A percentile compares a stretch with the other conserved stretches of the same genome.
These are phyloP conservation scores for Lachnellula subtilissima DNA, from an alignment of 2,329 filamentous ascomycete genomes.

Conservation along the genomic window DNA sequence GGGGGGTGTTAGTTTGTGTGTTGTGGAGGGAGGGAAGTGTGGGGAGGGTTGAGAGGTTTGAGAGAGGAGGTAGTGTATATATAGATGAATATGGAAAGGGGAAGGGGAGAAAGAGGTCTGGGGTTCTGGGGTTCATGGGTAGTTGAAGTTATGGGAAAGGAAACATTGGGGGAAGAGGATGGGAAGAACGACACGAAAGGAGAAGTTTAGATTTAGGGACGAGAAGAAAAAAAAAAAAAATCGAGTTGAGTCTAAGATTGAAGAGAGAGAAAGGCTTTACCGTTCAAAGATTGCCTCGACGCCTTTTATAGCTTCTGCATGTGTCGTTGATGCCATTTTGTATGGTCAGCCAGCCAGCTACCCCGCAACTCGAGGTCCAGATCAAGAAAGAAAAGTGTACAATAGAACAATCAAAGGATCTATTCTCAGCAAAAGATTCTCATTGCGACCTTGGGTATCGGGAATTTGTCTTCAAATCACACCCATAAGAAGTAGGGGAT, in stretches of 20 bases:
- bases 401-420: not conserved
- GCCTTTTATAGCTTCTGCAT: constrained; percentile 22
- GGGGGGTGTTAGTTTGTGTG: not conserved
- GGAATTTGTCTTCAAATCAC: not conserved
- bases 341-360: not conserved
- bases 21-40: no score
- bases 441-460: not conserved
- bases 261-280: constrained; percentile 12
- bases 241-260: not conserved
- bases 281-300: constrained; percentile 28
- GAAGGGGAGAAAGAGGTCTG: not conserved
- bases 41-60: no score
- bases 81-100: not conserved
- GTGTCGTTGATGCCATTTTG: constrained; percentile 10
- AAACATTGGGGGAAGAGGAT: not conserved
- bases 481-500: not conserved
- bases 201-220: not conserved
- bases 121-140: not conserved
- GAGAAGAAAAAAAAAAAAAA: not conserved
- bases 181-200: not conserved
- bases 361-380: not conserved
- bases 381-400: not conserved
- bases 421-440: not conserved
- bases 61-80: not conserved
- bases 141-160: not conserved